Percentiles rank a stretch among this genome's conserved stretches.
Evolutionary conservation across 805 yeast species (phyloP).

Genomic region (Wickerhamomyces kurtzmanii): DNA sequence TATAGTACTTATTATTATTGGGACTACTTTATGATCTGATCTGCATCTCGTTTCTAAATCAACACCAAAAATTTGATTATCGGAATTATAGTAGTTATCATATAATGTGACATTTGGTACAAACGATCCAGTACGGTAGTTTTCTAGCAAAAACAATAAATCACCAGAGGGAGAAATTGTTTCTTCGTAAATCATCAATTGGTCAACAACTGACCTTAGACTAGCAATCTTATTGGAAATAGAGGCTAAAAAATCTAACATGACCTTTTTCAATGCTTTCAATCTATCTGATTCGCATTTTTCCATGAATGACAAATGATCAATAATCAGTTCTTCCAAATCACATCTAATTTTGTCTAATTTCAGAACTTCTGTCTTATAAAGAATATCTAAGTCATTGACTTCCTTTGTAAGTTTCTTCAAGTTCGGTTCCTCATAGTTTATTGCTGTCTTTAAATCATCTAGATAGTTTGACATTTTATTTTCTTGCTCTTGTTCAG

Average conservation of each 20-base stretch:
- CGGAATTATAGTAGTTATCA: conserved; percentile 70
- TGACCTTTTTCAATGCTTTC: conserved; percentile 65
- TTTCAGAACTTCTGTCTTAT: conserved; percentile 41
- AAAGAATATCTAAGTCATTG: conserved; percentile 43
- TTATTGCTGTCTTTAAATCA: conserved; percentile 13
- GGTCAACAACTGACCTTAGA: conserved; percentile 50
- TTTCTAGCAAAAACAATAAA: conserved; percentile 53
- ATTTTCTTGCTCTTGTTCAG: conserved; percentile 3
- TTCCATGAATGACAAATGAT: conserved; percentile 70
- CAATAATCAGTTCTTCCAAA: conserved; percentile 63
- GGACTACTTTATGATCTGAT: conserved; percentile 65
- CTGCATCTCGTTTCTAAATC: conserved; percentile 64
- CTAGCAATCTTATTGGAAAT: conserved; percentile 50
- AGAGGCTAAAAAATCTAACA: conserved; percentile 61
- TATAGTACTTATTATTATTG: conserved; percentile 52
- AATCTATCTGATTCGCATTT: conserved; percentile 74
- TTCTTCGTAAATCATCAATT: conserved; percentile 55
- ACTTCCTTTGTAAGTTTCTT: conserved; percentile 48
- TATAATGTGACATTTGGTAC: conserved; percentile 64
- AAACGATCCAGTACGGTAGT: conserved; percentile 66
- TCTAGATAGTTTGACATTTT: conserved; percentile 12
- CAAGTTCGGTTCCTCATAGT: conserved; percentile 39
- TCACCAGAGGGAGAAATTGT: conserved; percentile 64
- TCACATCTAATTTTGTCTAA: conserved; percentile 63
- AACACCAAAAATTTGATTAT: conserved; percentile 71